Conservation (phyloP, 371 early-diverging fungal genomes). For the Batkoa obscura region DNA sequence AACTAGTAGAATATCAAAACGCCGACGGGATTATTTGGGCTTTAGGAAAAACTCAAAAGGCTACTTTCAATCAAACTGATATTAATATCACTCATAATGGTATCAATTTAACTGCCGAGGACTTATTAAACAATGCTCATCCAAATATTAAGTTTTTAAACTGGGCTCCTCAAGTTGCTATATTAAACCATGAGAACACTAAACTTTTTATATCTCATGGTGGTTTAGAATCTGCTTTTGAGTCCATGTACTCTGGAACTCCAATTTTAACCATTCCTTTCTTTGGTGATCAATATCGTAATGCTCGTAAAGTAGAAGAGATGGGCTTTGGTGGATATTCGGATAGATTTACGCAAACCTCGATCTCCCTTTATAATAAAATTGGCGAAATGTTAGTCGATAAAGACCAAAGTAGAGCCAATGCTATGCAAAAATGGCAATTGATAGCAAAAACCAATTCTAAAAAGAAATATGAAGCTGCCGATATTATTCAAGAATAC, state of each 20-base stretch:
- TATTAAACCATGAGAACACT: background rate
- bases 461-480: background rate
- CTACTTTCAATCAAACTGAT: background rate
- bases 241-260: background rate
- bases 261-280: constrained; percentile 6
- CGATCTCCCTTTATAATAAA: background rate
- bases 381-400: background rate
- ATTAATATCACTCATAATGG: background rate
- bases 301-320: background rate
- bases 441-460: background rate
- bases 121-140: background rate
- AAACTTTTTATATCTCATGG: constrained; percentile 5
- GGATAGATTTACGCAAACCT: background rate
- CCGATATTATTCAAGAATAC: background rate
- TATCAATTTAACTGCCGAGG: background rate
- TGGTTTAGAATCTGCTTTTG: constrained; percentile 3
- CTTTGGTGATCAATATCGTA: constrained; percentile 5
- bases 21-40: background rate
- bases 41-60: constrained; percentile 2
- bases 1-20: background rate
- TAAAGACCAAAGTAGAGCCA: background rate
- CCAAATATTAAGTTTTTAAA: background rate
- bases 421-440: background rate
- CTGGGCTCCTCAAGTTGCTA: constrained; percentile 5
- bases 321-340: background rate